Base-by-base conservation (phyloP, 257 asterid genomes). In the Forsythia suspensa region DNA sequence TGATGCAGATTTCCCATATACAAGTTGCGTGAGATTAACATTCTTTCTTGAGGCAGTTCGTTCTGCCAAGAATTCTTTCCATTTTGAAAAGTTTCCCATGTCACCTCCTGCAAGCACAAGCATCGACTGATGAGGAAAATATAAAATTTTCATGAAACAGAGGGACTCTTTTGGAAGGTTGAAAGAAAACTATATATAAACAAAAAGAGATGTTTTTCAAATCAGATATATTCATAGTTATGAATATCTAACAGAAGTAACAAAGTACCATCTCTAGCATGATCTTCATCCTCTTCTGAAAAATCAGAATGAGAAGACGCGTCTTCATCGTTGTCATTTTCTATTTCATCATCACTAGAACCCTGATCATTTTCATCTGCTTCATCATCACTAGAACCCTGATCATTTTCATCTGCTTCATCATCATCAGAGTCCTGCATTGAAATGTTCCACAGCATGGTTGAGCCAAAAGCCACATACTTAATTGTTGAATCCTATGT, bases 11-110 rank as follows among this genome's bases (percentile, higher is more conserved):
- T 86, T 84, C 82, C 95, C 97, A 84, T 96, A 94, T 73, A 96
- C 98, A 78, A 94, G 96, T 80, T 92, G 95, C 97, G 87, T 87
- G 78, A 96, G 97, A 85, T 96, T 91, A 81, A 84, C 75, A 16
- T 73, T 89, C 83, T 83, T 87, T 73, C 90, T 86, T 20, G 88
- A 80, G 48, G 92, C 82, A 78, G 89, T 91, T 84, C 94, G 88
- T 82, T 92, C 98, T 18, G 80, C 87, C 89, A 92, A 79, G 61
- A 88, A 82, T 77, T 92, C 95, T 85, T 90, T 96, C 99, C 99
- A 96, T 84, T 94, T 92, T 55, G 96, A 87, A 65, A 72, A 80
- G 84, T 93, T 95, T 71, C 97, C 99, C 88, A 74, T 76, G 81
- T 83, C 94, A 78, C 77, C 88, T 79, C 82, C 96, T 85, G 84